These are phyloP conservation scores for Arthrocladium fulminans DNA, from an alignment of 2,329 filamentous ascomycete species.

Conservation along the genomic window DNA sequence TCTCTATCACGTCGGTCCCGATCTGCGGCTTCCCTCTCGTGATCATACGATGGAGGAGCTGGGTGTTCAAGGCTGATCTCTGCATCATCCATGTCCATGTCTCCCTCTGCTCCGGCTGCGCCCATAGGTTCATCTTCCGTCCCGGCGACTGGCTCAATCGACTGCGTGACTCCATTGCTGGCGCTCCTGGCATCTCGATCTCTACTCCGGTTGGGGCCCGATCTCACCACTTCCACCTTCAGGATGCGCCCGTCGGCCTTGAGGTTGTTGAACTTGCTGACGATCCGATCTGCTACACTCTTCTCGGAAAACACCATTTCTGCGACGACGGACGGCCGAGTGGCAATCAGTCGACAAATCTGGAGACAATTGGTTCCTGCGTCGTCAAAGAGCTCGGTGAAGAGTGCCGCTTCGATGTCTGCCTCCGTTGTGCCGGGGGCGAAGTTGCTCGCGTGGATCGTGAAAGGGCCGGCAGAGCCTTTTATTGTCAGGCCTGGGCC, in stretches of 20 bases:
- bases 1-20: constrained; percentile 10
- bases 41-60: constrained; percentile 9
- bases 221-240: constrained; percentile 46
- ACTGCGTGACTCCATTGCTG: neutral
- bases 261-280: constrained; percentile 55
- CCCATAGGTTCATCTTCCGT: too few species aligned
- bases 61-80: constrained; percentile 4
- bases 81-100: constrained; percentile 29
- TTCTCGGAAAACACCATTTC: constrained; percentile 51
- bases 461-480: constrained; percentile 47
- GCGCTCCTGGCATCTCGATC: neutral
- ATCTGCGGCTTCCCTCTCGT: constrained; percentile 9
- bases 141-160: neutral
- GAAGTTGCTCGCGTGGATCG: constrained; percentile 55
- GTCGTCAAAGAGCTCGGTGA: constrained; percentile 29
- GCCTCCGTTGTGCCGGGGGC: constrained; percentile 57
- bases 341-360: constrained; percentile 45
- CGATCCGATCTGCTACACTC: constrained; percentile 49
- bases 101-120: constrained; percentile 14
- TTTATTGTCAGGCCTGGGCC: constrained; percentile 44
- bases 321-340: constrained; percentile 46
- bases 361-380: constrained; percentile 34
- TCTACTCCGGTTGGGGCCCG: constrained; percentile 5
- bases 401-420: constrained; percentile 55
- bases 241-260: constrained; percentile 55